These are phyloP conservation scores for Aureobasidium zeae DNA, from an alignment of 2,329 filamentous ascomycete genomes.

Conservation along the genomic window DNA sequence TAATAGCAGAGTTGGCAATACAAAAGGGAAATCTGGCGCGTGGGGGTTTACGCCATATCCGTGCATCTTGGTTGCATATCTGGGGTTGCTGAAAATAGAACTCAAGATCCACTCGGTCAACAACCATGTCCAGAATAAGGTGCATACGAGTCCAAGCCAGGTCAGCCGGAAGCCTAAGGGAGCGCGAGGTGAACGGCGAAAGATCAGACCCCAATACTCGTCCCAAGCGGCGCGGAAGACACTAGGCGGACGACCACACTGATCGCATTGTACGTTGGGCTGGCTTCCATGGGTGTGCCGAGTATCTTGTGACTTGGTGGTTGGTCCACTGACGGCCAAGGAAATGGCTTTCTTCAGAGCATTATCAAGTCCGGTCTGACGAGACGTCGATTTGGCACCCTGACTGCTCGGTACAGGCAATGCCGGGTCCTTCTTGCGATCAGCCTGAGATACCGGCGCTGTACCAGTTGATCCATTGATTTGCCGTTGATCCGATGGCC, in stretches of 20 bases:
- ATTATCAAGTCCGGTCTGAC: background rate
- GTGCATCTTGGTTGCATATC: constrained; percentile 39
- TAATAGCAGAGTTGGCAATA: constrained; percentile 46
- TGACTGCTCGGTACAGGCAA: background rate
- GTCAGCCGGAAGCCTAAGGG: constrained; percentile 29
- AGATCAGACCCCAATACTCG: constrained; percentile 26
- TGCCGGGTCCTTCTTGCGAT: constrained; percentile 31
- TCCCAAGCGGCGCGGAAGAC: constrained; percentile 24
- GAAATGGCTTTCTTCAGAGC: constrained; percentile 1
- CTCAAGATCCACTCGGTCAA: constrained; percentile 1
- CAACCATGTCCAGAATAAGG: constrained; percentile 24
- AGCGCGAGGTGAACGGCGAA: constrained; percentile 19
- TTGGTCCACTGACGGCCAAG: background rate
- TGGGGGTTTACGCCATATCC: constrained; percentile 43
- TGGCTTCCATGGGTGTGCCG: background rate
- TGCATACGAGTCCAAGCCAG: constrained; percentile 31
- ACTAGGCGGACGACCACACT: constrained; percentile 23
- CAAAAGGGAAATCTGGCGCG: constrained; percentile 46
- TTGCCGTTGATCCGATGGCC: background rate
- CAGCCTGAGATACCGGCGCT: constrained; percentile 27
- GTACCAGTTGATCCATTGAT: background rate
- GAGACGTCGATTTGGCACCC: too few relatives aligned
- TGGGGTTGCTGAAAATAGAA: constrained; percentile 43
- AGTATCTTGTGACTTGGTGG: background rate
- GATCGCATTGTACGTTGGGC: background rate